A percentile compares a stretch with the other conserved stretches of the same genome.
Conservation (phyloP, 106 monocot genomes). For the Dendrobium catenatum region DNA sequence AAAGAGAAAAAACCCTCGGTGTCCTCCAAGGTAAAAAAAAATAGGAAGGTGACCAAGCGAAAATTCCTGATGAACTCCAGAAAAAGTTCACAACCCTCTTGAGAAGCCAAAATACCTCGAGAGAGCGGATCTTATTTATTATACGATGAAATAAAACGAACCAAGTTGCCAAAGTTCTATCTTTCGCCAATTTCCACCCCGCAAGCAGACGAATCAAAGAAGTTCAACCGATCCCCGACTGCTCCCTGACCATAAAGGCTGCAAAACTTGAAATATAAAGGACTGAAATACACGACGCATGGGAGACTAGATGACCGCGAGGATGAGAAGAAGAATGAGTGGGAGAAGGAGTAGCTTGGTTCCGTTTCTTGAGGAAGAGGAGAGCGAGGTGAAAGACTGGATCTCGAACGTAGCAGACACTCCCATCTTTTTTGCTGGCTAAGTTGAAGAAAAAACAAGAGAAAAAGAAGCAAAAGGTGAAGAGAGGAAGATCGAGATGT, state of each 20-base stretch:
- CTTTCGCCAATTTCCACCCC: neutral
- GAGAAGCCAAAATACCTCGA: slow-evolving; percentile 18
- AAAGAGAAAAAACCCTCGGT: neutral
- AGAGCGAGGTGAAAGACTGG: neutral
- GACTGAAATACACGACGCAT: neutral
- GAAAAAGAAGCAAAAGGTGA: neutral
- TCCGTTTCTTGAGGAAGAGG: neutral
- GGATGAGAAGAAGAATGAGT: slow-evolving; percentile 9
- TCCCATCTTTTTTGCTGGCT: neutral
- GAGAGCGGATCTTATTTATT: slow-evolving; percentile 16
- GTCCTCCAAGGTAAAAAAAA: slow-evolving; percentile 8
- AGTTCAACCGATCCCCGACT: slow-evolving; percentile 9
- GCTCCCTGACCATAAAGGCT: slow-evolving; percentile 1
- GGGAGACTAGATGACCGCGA: neutral
- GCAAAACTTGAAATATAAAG: neutral
- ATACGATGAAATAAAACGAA: neutral
- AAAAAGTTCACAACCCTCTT: slow-evolving; percentile 8
- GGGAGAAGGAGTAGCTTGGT: neutral
- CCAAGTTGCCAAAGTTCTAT: neutral
- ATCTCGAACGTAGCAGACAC: neutral
- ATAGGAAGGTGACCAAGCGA: slow-evolving; percentile 9
- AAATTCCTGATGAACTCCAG: neutral
- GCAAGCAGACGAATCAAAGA: neutral
- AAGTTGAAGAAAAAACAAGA: neutral
- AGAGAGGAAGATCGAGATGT: neutral